Evolutionary conservation across 2,329 filamentous ascomycete genomes (phyloP), one percentile per base, ranked within the genome.

Genomic region (Penicillium crustosum): DNA sequence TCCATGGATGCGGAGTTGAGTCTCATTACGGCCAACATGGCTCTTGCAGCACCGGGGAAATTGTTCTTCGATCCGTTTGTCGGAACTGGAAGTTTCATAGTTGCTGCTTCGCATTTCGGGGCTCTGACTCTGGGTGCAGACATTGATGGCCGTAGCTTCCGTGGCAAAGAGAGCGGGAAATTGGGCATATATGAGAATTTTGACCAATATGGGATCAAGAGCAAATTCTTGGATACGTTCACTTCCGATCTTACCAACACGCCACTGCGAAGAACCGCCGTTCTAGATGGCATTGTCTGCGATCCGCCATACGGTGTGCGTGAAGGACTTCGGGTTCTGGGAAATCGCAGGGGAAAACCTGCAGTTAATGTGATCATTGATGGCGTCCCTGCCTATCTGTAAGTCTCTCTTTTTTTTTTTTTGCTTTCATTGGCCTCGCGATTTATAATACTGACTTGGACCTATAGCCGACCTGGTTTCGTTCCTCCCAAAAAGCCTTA

Each of bases 1-100:
- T 94, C 90, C 45, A 97, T 99, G 94, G 94, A 99, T 72, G 90
- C 93, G 0, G 94, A 97, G 73, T 82, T 99, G 43, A 90, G 92
- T 13, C 82, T 99, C 1, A 80, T 99, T 23, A 97, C 93, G 0
- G 94, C 93, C 2, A 99, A 97, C 70, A 86, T 99, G 65, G 90
- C 91, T 0, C 84, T 90, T 15, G 92, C 92, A 0, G 87, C 80
- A 0, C 89, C 92, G 0, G 93, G 91, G 0, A 95, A 90, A 70
- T 72, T 97, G 2, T 90, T 96, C 68, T 97, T 93, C 69, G 94
- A 99, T 67, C 94, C 94, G 0, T 99, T 99, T 70, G 92, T 94
- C 58, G 94, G 94, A 5, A 97, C 94, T 0, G 94, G 93, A 6
- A 93, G 91, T 53, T 97, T 99, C 70, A 89, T 91, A 1, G 80